Evolutionary conservation across 345 rosid genomes (phyloP).

Genomic region (Camelina sativa): DNA sequence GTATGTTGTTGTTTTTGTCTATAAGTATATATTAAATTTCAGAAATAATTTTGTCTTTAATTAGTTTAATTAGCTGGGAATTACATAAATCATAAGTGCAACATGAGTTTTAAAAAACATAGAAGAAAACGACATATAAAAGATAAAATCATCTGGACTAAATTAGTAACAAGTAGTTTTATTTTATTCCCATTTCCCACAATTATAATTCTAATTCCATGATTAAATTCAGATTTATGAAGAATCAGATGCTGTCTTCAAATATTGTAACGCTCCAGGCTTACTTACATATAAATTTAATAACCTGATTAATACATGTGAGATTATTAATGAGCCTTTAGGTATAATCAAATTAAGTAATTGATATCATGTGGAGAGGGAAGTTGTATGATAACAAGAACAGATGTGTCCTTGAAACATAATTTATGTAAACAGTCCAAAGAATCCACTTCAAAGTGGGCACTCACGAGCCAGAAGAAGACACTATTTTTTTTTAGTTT

Average conservation of each 20-base stretch:
- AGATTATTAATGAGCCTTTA: background rate
- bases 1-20: slow-evolving; percentile 21
- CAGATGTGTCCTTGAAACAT: slow-evolving; percentile 24
- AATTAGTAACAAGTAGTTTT: background rate
- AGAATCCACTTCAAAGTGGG: slow-evolving; percentile 38
- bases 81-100: background rate
- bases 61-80: background rate
- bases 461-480: slow-evolving; percentile 36
- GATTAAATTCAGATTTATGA: background rate
- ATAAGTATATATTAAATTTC: background rate
- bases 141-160: background rate
- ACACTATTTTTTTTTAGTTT: slow-evolving; percentile 11
- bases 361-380: slow-evolving; percentile 20
- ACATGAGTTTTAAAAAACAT: background rate
- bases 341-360: background rate
- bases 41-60: slow-evolving; percentile 20
- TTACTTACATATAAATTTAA: background rate
- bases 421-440: slow-evolving; percentile 32
- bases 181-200: background rate
- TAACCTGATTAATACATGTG: background rate
- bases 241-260: slow-evolving; percentile 1
- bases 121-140: no score
- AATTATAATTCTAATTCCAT: background rate
- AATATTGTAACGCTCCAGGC: background rate
- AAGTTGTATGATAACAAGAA: slow-evolving; percentile 24